These are phyloP conservation scores for Gillenia trifoliata DNA, from an alignment of 306 rosid species.

Conservation along the genomic window DNA sequence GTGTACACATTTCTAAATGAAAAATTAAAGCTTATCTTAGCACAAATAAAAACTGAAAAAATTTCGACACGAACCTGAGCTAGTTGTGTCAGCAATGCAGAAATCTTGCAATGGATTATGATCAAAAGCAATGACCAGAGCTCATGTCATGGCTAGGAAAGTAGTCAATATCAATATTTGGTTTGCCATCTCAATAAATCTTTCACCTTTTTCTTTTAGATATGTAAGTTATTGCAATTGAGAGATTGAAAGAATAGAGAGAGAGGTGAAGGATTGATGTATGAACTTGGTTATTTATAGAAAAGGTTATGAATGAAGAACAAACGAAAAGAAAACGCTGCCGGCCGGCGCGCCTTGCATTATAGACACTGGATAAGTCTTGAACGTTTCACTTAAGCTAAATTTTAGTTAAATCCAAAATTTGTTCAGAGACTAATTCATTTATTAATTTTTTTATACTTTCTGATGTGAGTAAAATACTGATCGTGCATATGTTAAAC, in stretches of 20 bases:
- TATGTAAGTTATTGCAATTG: background rate
- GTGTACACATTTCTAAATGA: background rate
- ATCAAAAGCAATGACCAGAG: slow-evolving; percentile 2
- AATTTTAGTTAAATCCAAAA: background rate
- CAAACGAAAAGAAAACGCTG: background rate
- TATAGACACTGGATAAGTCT: background rate
- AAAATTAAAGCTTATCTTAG: background rate
- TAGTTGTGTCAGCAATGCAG: slow-evolving; percentile 25
- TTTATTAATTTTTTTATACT: background rate
- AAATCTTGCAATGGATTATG: slow-evolving; percentile 26
- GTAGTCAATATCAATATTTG: background rate
- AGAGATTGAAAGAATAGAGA: background rate
- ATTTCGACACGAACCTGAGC: slow-evolving; percentile 1
- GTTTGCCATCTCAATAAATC: background rate
- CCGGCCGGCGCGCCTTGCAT: background rate
- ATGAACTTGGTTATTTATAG: background rate
- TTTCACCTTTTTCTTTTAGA: background rate
- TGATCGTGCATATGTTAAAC: too few species aligned
- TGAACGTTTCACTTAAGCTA: background rate
- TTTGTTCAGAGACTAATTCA: background rate
- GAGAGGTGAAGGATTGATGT: background rate
- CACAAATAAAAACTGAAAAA: background rate
- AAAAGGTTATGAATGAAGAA: background rate
- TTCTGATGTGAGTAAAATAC: background rate
- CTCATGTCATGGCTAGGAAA: background rate